Percentiles rank a stretch among this genome's conserved stretches.
phyloP scores from a whole-genome alignment of 345 rosid genomes.

The Psidium guajava region DNA sequence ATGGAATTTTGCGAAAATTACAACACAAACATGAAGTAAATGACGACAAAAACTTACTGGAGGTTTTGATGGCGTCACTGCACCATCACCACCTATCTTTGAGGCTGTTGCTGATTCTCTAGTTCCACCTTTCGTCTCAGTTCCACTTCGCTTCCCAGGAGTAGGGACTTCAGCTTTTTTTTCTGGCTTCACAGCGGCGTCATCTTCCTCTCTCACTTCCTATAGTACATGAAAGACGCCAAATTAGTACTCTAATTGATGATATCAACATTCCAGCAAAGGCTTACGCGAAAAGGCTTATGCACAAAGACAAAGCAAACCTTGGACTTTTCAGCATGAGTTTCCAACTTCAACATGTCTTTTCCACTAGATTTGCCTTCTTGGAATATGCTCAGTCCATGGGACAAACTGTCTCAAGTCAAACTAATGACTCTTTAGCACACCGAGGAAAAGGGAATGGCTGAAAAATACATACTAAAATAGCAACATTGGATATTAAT shows the following conservation, averaged over 20 bases:
- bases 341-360: slow-evolving; percentile 40
- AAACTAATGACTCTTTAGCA: not conserved
- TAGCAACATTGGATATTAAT: not conserved
- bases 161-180: slow-evolving; percentile 18
- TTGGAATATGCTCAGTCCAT: slow-evolving; percentile 73
- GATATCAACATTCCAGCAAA: not conserved
- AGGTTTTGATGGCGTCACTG: slow-evolving; percentile 23
- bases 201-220: slow-evolving; percentile 24
- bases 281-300: not conserved
- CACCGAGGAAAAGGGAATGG: not conserved
- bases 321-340: slow-evolving; percentile 30
- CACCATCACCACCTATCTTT: slow-evolving; percentile 24
- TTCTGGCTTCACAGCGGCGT: slow-evolving; percentile 22
- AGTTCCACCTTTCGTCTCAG: not conserved
- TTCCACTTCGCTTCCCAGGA: slow-evolving; percentile 32
- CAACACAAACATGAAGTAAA: not conserved
- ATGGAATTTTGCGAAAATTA: not conserved
- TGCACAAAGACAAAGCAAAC: slow-evolving; percentile 5
- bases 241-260: not conserved
- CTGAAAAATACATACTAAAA: not conserved
- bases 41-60: slow-evolving; percentile 16
- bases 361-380: slow-evolving; percentile 43
- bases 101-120: slow-evolving; percentile 10
- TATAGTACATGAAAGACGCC: slow-evolving; percentile 6
- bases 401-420: slow-evolving; percentile 54